Percentiles rank a stretch among this genome's conserved stretches.
Conservation (phyloP, 192 early-diverging fungal species). For the Gamsiella multidivaricata region DNA sequence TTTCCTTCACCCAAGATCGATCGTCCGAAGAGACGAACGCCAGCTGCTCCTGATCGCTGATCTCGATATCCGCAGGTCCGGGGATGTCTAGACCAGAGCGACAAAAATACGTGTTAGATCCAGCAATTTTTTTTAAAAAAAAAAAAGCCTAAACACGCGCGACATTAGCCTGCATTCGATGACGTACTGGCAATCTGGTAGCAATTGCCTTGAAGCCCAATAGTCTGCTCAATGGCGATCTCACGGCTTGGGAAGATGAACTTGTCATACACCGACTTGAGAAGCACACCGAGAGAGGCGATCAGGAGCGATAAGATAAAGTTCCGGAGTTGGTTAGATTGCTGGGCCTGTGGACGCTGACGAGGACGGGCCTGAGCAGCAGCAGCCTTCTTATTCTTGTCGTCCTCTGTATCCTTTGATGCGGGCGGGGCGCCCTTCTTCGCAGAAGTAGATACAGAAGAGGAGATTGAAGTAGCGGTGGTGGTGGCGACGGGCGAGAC, state of each 20-base stretch:
- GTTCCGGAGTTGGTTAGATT: slow-evolving; percentile 10
- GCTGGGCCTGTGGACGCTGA: slow-evolving; percentile 8
- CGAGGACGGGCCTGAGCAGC: not conserved
- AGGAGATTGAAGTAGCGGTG: slow-evolving; percentile 31
- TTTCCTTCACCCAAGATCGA: slow-evolving; percentile 38
- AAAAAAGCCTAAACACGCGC: not conserved
- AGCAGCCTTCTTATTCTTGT: slow-evolving; percentile 12
- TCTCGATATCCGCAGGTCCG: slow-evolving; percentile 45
- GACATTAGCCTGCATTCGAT: not conserved
- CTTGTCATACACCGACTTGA: slow-evolving; percentile 35
- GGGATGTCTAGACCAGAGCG: slow-evolving; percentile 26
- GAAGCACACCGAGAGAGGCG: slow-evolving; percentile 27
- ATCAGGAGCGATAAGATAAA: slow-evolving; percentile 30
- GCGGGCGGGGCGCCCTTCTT: slow-evolving; percentile 10
- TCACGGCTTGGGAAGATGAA: slow-evolving; percentile 22
- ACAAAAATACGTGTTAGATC: not conserved
- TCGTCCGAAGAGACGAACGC: slow-evolving; percentile 52
- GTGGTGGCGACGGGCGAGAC: slow-evolving; percentile 11
- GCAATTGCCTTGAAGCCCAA: slow-evolving; percentile 41
- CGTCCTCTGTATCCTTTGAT: slow-evolving; percentile 8
- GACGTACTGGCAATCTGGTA: slow-evolving; percentile 40
- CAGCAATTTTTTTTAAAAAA: not conserved
- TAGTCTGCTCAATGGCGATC: slow-evolving; percentile 36
- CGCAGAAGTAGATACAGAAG: not conserved
- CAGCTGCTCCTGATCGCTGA: slow-evolving; percentile 28